phyloP scores from a whole-genome alignment of 1,284 basidiomycete species.

The Marasmius sp. region DNA sequence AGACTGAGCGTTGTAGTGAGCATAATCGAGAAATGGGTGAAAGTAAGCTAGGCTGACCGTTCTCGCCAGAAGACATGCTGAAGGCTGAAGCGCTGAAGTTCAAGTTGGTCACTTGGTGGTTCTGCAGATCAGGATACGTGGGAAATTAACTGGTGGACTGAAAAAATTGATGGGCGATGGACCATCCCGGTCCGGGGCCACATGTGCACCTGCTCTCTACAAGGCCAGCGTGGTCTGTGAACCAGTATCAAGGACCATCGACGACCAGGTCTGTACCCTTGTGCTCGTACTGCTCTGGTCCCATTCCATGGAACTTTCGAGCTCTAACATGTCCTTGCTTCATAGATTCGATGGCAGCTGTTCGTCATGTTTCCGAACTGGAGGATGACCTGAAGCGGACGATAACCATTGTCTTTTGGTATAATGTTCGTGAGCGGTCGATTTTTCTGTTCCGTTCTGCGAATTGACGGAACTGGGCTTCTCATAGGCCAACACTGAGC shows the following conservation, averaged over 20 bases:
- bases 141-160: neutral
- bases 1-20: constrained; percentile 42
- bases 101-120: neutral
- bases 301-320: neutral
- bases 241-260: neutral
- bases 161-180: neutral
- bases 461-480: neutral
- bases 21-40: neutral
- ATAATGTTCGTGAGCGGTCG: constrained; percentile 43
- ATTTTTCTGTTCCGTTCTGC: constrained; percentile 10
- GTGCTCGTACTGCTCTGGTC: no score
- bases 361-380: neutral
- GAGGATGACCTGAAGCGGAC: constrained; percentile 42
- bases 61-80: neutral
- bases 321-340: neutral
- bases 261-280: neutral
- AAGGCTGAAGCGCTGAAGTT: no score
- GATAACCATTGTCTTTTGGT: constrained; percentile 67
- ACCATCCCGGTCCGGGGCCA: neutral
- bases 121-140: neutral
- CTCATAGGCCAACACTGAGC: constrained; percentile 53
- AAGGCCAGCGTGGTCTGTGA: neutral
- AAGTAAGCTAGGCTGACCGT: neutral
- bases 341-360: neutral
- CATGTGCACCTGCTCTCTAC: no score